phyloP scores from a whole-genome alignment of 1,139 yeast species.

The Scheffersomyces cryptocercus region DNA sequence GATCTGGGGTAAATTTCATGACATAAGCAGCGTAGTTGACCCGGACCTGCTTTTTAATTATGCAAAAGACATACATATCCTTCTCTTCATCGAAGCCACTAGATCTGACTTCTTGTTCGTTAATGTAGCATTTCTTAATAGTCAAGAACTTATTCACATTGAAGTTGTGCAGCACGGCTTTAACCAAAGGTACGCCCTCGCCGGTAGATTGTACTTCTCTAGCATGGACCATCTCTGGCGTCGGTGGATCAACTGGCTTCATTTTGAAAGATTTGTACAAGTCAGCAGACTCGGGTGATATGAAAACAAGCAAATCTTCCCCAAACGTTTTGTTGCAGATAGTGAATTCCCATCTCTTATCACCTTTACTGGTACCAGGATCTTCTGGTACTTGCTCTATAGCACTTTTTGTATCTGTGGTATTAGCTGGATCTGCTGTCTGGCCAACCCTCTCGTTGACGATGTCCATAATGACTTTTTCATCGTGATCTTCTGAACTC shows the following conservation, averaged over 20 bases:
- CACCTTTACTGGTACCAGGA: too few species aligned
- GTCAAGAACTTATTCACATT: conserved; percentile 5
- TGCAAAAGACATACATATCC: conserved; percentile 3
- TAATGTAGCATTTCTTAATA: not conserved
- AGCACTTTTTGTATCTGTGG: too few species aligned
- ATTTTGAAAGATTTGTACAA: conserved; percentile 4
- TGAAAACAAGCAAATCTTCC: conserved; percentile 2
- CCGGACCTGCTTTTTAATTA: conserved; percentile 3
- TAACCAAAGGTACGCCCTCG: conserved; percentile 7
- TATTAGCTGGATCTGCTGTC: too few species aligned
- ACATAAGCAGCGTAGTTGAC: conserved; percentile 3
- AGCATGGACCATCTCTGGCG: not conserved
- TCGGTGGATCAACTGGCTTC: not conserved
- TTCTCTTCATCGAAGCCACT: conserved; percentile 3
- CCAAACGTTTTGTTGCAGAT: not conserved
- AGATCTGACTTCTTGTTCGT: not conserved
- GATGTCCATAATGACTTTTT: too few species aligned
- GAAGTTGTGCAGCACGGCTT: not conserved
- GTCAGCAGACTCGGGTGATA: conserved; percentile 4
- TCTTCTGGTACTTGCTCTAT: too few species aligned
- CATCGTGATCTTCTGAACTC: too few species aligned
- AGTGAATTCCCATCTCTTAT: not conserved
- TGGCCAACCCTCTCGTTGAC: too few species aligned
- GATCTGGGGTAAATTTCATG: conserved; percentile 3
- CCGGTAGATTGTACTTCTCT: conserved; percentile 6